Evolutionary conservation across 768 basidiomycete species (phyloP).

Genomic region (Trametes cingulata): DNA sequence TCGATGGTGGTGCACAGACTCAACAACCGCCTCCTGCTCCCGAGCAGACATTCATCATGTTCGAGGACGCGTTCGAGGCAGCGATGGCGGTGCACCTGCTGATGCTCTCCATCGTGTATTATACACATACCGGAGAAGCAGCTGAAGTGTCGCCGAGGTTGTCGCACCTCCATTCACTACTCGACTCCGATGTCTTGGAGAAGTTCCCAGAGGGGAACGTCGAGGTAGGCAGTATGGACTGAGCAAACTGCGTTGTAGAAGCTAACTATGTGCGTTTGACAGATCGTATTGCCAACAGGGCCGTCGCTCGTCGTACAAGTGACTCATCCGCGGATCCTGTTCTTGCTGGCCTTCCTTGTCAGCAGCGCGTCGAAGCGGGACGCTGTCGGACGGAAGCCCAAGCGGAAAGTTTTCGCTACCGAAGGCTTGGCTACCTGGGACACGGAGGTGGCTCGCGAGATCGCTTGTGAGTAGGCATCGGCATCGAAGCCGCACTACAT

Average conservation of each 20-base stretch:
- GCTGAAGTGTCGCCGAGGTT: constrained; percentile 51
- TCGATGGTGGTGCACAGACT: background rate
- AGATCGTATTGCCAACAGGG: constrained; percentile 36
- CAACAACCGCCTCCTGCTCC: constrained; percentile 1
- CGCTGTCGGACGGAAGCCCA: constrained; percentile 71
- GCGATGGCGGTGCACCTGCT: constrained; percentile 59
- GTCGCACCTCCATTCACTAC: constrained; percentile 59
- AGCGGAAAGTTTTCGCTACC: constrained; percentile 65
- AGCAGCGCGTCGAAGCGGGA: constrained; percentile 70
- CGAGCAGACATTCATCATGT: constrained; percentile 28
- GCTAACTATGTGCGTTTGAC: constrained; percentile 1
- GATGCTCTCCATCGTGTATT: constrained; percentile 59
- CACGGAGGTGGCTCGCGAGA: constrained; percentile 45
- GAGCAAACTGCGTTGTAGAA: background rate
- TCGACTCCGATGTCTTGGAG: constrained; percentile 58
- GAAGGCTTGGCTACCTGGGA: constrained; percentile 59
- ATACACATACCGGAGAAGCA: constrained; percentile 59
- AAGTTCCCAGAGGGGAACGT: constrained; percentile 41
- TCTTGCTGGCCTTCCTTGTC: constrained; percentile 65
- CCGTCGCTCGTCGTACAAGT: constrained; percentile 54
- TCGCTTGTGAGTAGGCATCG: constrained; percentile 39
- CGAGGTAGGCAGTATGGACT: constrained; percentile 30
- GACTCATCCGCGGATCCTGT: constrained; percentile 69
- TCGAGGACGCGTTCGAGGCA: constrained; percentile 38
- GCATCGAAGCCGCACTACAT: background rate